These are phyloP conservation scores for Tylopilus subfusipes DNA, from an alignment of 768 basidiomycete genomes.

Conservation along the genomic window DNA sequence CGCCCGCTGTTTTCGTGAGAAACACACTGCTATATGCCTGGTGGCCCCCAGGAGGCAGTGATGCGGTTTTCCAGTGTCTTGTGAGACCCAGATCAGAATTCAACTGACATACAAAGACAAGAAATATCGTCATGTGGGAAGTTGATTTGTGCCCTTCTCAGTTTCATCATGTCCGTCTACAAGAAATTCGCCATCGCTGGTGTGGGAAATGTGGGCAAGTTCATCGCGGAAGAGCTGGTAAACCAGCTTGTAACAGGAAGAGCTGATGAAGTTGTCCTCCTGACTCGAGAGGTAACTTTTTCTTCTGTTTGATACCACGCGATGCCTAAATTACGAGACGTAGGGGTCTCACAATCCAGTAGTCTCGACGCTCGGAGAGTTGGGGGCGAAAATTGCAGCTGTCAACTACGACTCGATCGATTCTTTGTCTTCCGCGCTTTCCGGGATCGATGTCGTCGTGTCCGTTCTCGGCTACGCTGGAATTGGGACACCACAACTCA, in stretches of 20 bases:
- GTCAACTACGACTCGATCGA: neutral
- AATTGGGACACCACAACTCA: neutral
- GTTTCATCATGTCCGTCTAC: neutral
- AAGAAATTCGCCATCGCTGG: neutral
- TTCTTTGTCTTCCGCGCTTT: neutral
- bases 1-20: too few relatives aligned
- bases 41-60: too few relatives aligned
- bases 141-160: neutral
- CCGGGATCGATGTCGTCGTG: neutral
- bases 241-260: neutral
- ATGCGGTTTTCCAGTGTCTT: too few relatives aligned
- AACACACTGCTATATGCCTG: too few relatives aligned
- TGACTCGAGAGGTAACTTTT: constrained; percentile 1
- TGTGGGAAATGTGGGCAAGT: neutral
- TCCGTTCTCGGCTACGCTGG: constrained; percentile 1
- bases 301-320: neutral
- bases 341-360: neutral
- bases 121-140: neutral
- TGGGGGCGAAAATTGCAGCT: neutral
- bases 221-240: neutral
- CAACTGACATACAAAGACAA: neutral
- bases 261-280: neutral
- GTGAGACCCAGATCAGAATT: too few relatives aligned
- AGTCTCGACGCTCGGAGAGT: neutral
- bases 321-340: neutral